Evolutionary conservation across 2,329 filamentous ascomycete genomes (phyloP).

Genomic region (Clarireedia paspali): DNA sequence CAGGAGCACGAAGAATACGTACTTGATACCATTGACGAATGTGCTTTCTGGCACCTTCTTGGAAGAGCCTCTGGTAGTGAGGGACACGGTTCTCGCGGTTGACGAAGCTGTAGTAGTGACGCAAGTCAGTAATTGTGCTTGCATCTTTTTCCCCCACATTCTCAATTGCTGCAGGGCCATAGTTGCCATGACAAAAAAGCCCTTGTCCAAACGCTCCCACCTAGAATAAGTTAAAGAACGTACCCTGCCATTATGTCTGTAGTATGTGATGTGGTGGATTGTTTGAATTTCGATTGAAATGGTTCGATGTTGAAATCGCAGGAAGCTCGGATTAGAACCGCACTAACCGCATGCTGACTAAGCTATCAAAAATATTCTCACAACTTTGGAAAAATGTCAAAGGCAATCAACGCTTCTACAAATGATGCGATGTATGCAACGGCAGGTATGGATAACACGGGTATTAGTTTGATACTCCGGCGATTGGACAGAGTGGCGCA

Average conservation of each 20-base stretch:
- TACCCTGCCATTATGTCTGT: conserved; percentile 29
- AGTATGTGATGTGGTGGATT: conserved; percentile 5
- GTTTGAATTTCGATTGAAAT: conserved; percentile 5
- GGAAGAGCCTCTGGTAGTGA: conserved; percentile 66
- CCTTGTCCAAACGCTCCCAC: neutral
- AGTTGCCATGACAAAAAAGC: neutral
- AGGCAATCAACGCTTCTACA: neutral
- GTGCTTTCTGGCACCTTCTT: conserved; percentile 61
- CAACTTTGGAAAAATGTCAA: neutral
- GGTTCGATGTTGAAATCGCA: conserved; percentile 9
- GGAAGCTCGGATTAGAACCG: conserved; percentile 8
- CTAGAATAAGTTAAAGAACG: conserved; percentile 9
- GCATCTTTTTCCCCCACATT: neutral
- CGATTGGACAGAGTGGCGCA: conserved; percentile 4
- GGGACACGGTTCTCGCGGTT: conserved; percentile 72
- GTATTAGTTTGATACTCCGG: neutral
- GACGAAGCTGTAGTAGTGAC: conserved; percentile 38
- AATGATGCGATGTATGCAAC: neutral
- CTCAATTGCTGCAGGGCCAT: neutral
- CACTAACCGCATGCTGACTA: conserved; percentile 15
- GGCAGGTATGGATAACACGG: conserved; percentile 2
- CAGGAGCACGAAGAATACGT: conserved; percentile 32
- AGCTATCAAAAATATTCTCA: conserved; percentile 1
- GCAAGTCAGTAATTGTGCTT: conserved; percentile 3
- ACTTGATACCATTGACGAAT: conserved; percentile 73